Percentiles rank a stretch among this genome's conserved stretches.
phyloP scores from a whole-genome alignment of 1,284 basidiomycete species.

The Ceratobasidium sp. region DNA sequence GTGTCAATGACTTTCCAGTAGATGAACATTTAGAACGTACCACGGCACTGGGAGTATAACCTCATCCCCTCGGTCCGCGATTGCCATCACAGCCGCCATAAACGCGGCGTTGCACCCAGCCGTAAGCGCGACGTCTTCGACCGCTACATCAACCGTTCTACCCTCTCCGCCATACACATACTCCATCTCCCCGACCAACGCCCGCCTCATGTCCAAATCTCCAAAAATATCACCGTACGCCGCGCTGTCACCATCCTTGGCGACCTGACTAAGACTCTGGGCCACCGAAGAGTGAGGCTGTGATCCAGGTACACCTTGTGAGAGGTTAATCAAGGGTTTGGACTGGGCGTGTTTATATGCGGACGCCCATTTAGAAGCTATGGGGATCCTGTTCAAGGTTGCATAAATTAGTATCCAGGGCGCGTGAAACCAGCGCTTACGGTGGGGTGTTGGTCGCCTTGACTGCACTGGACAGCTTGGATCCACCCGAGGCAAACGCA shows the following conservation, averaged over 20 bases:
- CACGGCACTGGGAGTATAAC: constrained; percentile 84
- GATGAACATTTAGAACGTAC: constrained; percentile 54
- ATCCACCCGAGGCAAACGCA: not conserved
- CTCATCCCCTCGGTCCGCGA: constrained; percentile 79
- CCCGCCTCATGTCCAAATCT: constrained; percentile 66
- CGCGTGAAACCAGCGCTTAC: not conserved
- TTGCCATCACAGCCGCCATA: constrained; percentile 67
- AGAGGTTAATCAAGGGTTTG: constrained; percentile 74
- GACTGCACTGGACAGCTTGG: not conserved
- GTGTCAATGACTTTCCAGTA: not conserved
- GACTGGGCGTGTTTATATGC: constrained; percentile 58
- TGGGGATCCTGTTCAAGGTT: constrained; percentile 66
- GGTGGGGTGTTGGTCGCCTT: constrained; percentile 17
- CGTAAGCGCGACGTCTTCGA: constrained; percentile 70
- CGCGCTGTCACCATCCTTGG: constrained; percentile 54
- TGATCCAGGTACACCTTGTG: constrained; percentile 78
- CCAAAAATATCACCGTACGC: constrained; percentile 78
- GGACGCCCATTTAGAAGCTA: constrained; percentile 72
- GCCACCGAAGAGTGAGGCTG: constrained; percentile 69
- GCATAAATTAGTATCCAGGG: not conserved
- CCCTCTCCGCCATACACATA: constrained; percentile 62
- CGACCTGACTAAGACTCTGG: constrained; percentile 59
- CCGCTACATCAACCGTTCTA: constrained; percentile 59
- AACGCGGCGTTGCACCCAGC: constrained; percentile 80
- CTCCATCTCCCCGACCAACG: constrained; percentile 74